Conservation (phyloP, 176 grass and related monocot species). For the Carex pumila region DNA sequence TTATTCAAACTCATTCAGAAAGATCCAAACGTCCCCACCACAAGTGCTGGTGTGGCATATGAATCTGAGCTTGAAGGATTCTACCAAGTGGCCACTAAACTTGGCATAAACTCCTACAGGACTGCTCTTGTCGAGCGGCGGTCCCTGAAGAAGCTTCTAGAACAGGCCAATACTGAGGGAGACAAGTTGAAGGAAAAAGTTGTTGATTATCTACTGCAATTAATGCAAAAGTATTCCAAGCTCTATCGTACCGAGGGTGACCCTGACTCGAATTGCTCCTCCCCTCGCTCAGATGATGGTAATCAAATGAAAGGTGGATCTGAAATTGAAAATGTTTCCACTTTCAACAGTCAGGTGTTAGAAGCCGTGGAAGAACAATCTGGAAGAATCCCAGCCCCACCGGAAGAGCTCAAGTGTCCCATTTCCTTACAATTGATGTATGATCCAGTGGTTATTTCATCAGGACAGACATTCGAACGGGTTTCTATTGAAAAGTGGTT, state of each 20-base stretch:
- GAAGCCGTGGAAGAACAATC: slow-evolving; percentile 41
- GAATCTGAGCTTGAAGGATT: slow-evolving; percentile 58
- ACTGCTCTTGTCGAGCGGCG: slow-evolving; percentile 72
- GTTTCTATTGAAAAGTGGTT: slow-evolving; percentile 95
- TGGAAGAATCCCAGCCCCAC: slow-evolving; percentile 61
- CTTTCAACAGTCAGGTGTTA: slow-evolving; percentile 23
- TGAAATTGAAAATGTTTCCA: slow-evolving; percentile 8
- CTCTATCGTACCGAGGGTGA: slow-evolving; percentile 40
- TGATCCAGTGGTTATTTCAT: slow-evolving; percentile 69
- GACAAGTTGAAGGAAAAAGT: slow-evolving; percentile 54
- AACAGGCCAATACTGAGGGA: slow-evolving; percentile 41
- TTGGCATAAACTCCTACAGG: slow-evolving; percentile 44
- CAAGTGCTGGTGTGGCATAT: slow-evolving; percentile 28
- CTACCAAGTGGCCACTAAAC: slow-evolving; percentile 34
- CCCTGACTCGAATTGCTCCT: slow-evolving; percentile 40
- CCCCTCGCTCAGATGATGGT: slow-evolving; percentile 28
- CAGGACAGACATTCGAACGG: slow-evolving; percentile 87
- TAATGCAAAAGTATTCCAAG: slow-evolving; percentile 60
- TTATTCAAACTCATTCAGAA: slow-evolving; percentile 53
- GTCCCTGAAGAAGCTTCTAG: slow-evolving; percentile 60
- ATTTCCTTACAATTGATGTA: slow-evolving; percentile 90
- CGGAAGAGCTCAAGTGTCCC: slow-evolving; percentile 77
- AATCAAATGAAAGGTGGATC: not conserved
- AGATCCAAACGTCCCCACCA: slow-evolving; percentile 38
- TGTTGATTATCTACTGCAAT: slow-evolving; percentile 48